Evolutionary conservation across 768 basidiomycete genomes (phyloP).

Genomic region (Clitopilus passeckerianus): DNA sequence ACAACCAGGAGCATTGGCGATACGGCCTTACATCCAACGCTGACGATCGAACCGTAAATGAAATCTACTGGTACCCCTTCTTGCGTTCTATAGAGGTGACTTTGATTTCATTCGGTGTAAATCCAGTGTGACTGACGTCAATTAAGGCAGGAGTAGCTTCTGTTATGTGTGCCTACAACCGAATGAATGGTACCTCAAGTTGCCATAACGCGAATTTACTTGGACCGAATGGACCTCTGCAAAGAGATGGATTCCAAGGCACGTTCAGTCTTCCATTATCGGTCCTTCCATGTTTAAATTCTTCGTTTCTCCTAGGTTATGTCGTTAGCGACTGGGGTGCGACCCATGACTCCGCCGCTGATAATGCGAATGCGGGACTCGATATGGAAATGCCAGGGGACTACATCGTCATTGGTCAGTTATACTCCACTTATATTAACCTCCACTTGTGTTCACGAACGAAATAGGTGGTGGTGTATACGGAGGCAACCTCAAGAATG

Average conservation of each 20-base stretch:
- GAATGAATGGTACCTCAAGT: constrained; percentile 56
- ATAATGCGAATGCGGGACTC: constrained; percentile 42
- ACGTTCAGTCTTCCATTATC: neutral
- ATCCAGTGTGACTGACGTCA: neutral
- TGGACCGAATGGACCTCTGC: constrained; percentile 32
- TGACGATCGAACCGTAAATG: constrained; percentile 54
- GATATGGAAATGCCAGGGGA: constrained; percentile 53
- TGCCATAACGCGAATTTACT: constrained; percentile 55
- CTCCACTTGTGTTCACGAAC: neutral
- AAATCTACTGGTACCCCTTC: constrained; percentile 50
- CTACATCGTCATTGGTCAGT: constrained; percentile 36
- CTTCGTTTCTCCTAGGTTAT: constrained; percentile 22
- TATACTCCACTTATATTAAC: neutral
- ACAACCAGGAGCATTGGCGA: constrained; percentile 50
- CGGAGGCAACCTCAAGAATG: constrained; percentile 20
- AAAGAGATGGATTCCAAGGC: constrained; percentile 39
- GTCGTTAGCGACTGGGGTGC: constrained; percentile 54
- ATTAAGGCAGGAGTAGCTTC: constrained; percentile 41
- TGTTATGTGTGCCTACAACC: constrained; percentile 52
- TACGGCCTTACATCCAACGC: constrained; percentile 40
- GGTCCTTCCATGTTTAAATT: neutral
- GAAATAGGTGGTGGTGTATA: constrained; percentile 33
- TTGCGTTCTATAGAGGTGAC: constrained; percentile 41
- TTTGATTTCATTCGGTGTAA: neutral
- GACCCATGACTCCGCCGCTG: constrained; percentile 39